These are phyloP conservation scores for Biscogniauxia marginata DNA, from an alignment of 2,329 filamentous ascomycete genomes.

Conservation along the genomic window DNA sequence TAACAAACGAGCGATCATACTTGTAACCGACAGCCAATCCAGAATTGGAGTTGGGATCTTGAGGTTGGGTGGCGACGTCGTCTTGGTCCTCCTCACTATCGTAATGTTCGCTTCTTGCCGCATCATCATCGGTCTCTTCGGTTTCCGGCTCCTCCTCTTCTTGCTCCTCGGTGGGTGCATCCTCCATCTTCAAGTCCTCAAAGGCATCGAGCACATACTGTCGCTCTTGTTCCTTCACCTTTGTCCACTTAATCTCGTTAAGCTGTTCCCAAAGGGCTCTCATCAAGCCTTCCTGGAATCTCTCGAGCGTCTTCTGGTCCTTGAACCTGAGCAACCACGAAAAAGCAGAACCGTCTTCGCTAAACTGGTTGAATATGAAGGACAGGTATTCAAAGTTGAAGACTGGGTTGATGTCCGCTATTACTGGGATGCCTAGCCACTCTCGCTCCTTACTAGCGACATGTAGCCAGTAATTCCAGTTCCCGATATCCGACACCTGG, in stretches of 20 bases:
- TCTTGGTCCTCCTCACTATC: conserved; percentile 75
- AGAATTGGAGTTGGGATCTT: conserved; percentile 85
- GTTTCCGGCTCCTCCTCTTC: conserved; percentile 51
- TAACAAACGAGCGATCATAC: conserved; percentile 94
- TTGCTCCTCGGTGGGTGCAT: conserved; percentile 56
- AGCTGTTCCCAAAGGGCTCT: conserved; percentile 95
- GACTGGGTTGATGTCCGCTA: conserved; percentile 92
- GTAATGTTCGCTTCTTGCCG: conserved; percentile 67
- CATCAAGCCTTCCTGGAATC: conserved; percentile 92
- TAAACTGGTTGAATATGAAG: conserved; percentile 98
- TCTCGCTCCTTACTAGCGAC: conserved; percentile 72
- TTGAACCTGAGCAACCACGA: conserved; percentile 95
- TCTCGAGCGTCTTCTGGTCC: conserved; percentile 75
- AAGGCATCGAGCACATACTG: conserved; percentile 96
- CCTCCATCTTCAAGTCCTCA: conserved; percentile 90
- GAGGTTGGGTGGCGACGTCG: conserved; percentile 63
- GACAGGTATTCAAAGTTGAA: conserved; percentile 99
- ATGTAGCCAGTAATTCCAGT: conserved; percentile 96
- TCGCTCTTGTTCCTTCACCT: conserved; percentile 85
- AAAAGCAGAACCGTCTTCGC: conserved; percentile 82
- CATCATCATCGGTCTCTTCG: conserved; percentile 62
- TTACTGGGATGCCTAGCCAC: conserved; percentile 83
- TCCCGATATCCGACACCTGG: conserved; percentile 79
- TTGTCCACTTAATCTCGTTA: conserved; percentile 91
- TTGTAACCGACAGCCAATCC: conserved; percentile 96